Evolutionary conservation across 805 yeast genomes (phyloP).

Genomic region (Grigorovia humatica): DNA sequence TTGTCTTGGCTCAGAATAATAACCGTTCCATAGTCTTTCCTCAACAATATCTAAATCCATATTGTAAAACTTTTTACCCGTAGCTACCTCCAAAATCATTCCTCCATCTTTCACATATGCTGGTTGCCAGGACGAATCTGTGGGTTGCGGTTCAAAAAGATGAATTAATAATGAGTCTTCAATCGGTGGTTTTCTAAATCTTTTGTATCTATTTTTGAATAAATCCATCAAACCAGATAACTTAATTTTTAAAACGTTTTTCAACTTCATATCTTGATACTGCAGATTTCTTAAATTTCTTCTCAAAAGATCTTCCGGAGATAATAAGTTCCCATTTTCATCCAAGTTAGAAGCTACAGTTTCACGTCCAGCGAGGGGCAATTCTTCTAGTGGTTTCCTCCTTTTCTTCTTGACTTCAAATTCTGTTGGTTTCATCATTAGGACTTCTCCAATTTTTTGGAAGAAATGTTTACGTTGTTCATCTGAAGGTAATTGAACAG

Average conservation of each 20-base stretch:
- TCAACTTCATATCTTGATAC: slow-evolving; percentile 67
- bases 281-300: slow-evolving; percentile 37
- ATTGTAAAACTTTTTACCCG: slow-evolving; percentile 65
- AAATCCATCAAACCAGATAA: slow-evolving; percentile 82
- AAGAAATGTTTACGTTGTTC: slow-evolving; percentile 51
- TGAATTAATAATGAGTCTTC: slow-evolving; percentile 69
- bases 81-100: slow-evolving; percentile 69
- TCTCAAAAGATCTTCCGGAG: slow-evolving; percentile 28
- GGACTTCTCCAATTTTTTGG: slow-evolving; percentile 39
- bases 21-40: slow-evolving; percentile 95
- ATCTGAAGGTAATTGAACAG: slow-evolving; percentile 38
- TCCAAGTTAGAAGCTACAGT: slow-evolving; percentile 9
- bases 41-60: slow-evolving; percentile 93
- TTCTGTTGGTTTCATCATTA: slow-evolving; percentile 58
- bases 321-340: slow-evolving; percentile 24
- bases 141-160: slow-evolving; percentile 54
- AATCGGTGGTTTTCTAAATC: slow-evolving; percentile 83
- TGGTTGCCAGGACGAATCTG: slow-evolving; percentile 29
- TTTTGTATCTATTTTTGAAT: slow-evolving; percentile 74
- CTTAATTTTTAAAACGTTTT: slow-evolving; percentile 76
- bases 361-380: slow-evolving; percentile 29
- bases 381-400: slow-evolving; percentile 30
- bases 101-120: slow-evolving; percentile 48
- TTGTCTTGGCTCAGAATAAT: slow-evolving; percentile 84
- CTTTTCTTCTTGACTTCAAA: slow-evolving; percentile 53